Conservation (phyloP, 192 early-diverging fungal genomes). For the Kappamyces sp. region DNA sequence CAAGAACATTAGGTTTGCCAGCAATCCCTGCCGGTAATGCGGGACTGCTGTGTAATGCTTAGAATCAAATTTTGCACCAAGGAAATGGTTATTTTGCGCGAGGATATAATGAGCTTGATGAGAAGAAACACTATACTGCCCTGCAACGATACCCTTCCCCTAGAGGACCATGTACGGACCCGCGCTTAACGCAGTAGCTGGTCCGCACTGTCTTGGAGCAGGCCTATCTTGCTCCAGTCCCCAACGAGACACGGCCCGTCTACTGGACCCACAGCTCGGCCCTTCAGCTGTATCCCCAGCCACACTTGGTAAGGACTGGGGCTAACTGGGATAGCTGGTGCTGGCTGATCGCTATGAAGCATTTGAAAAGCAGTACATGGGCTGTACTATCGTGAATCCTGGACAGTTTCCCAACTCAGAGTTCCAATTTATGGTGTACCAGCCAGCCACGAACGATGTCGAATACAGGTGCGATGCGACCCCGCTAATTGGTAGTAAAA, state of each 20-base stretch:
- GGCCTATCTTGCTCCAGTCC: constrained; percentile 77
- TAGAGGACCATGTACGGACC: constrained; percentile 23
- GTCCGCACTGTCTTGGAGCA: constrained; percentile 79
- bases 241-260: constrained; percentile 66
- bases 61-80: constrained; percentile 86
- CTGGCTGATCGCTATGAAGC: constrained; percentile 80
- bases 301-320: constrained; percentile 62
- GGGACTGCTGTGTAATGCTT: neutral
- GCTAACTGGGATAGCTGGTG: constrained; percentile 51
- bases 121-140: constrained; percentile 68
- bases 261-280: constrained; percentile 81
- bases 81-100: constrained; percentile 86
- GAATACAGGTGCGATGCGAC: neutral
- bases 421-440: constrained; percentile 68
- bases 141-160: constrained; percentile 17
- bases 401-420: constrained; percentile 60
- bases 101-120: constrained; percentile 72
- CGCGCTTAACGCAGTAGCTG: constrained; percentile 40
- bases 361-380: constrained; percentile 72
- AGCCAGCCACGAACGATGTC: constrained; percentile 47
- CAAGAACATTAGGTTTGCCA: constrained; percentile 59
- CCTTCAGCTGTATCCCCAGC: constrained; percentile 79
- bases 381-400: constrained; percentile 75
- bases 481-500: neutral
- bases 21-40: constrained; percentile 74